A percentile compares a stretch with the other conserved stretches of the same genome.
Conservation (phyloP, 768 basidiomycete genomes). For the Kwoniella sp. region DNA sequence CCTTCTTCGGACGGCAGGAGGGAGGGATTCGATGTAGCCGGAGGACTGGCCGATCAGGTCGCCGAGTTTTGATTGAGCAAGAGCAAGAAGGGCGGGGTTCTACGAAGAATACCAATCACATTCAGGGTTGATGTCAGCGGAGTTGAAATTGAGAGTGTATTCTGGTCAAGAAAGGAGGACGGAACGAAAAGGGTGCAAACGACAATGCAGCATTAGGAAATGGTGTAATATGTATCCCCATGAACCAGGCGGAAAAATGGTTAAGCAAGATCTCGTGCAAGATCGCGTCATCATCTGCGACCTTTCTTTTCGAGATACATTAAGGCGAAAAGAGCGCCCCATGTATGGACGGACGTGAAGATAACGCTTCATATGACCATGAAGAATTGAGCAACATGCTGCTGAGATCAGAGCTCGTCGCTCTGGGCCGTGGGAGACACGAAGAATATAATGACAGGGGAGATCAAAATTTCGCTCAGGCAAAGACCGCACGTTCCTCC, state of each 20-base stretch:
- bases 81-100: constrained; percentile 70
- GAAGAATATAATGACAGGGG: not conserved
- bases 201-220: too few species aligned
- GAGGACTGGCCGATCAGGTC: constrained; percentile 86
- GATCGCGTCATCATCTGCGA: not conserved
- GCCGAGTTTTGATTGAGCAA: constrained; percentile 86
- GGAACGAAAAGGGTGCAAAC: not conserved
- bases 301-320: not conserved
- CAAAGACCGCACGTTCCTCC: constrained; percentile 8
- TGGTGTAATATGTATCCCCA: too few species aligned
- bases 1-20: constrained; percentile 75
- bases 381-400: too few species aligned
- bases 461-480: not conserved
- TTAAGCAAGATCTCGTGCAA: not conserved
- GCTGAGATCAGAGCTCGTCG: not conserved
- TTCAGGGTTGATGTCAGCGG: not conserved
- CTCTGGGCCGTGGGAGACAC: not conserved
- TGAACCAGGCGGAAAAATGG: too few species aligned
- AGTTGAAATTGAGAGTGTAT: not conserved
- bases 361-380: not conserved
- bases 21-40: constrained; percentile 89
- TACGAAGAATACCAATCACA: constrained; percentile 36
- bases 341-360: not conserved
- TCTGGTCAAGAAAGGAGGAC: not conserved
- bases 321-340: not conserved